These are phyloP conservation scores for Pyrus communis DNA, from an alignment of 306 rosid species.

Conservation along the genomic window DNA sequence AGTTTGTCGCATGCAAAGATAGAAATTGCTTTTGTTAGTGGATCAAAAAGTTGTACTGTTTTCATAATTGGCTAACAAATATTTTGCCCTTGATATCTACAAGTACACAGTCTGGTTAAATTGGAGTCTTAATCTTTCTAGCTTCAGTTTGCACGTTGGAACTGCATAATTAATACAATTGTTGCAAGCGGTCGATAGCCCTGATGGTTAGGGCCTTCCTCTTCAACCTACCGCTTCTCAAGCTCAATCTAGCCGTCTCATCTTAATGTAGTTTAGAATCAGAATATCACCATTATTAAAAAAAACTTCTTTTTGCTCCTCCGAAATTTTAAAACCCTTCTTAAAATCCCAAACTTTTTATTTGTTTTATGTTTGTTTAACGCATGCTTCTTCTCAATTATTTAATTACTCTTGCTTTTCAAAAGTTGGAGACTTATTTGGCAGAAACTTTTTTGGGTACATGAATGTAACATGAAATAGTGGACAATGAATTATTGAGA, in stretches of 20 bases:
- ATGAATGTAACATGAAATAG: background rate
- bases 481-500: background rate
- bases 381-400: conserved; percentile 4
- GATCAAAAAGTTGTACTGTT: background rate
- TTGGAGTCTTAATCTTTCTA: background rate
- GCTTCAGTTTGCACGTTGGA: background rate
- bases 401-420: background rate
- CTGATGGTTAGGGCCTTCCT: too few species aligned
- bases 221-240: too few species aligned
- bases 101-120: background rate
- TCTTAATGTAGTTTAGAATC: too few species aligned
- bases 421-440: background rate
- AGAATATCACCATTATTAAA: too few species aligned
- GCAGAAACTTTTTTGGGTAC: background rate
- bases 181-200: too few species aligned
- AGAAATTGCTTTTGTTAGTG: conserved; percentile 7
- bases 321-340: background rate
- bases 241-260: too few species aligned
- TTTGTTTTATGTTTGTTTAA: background rate
- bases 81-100: background rate
- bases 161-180: too few species aligned
- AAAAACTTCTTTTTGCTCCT: background rate
- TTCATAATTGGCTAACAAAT: background rate
- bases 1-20: background rate
- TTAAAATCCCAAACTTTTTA: background rate